phyloP scores from a whole-genome alignment of 371 early-diverging fungal genomes.

The Nosema granulosis region DNA sequence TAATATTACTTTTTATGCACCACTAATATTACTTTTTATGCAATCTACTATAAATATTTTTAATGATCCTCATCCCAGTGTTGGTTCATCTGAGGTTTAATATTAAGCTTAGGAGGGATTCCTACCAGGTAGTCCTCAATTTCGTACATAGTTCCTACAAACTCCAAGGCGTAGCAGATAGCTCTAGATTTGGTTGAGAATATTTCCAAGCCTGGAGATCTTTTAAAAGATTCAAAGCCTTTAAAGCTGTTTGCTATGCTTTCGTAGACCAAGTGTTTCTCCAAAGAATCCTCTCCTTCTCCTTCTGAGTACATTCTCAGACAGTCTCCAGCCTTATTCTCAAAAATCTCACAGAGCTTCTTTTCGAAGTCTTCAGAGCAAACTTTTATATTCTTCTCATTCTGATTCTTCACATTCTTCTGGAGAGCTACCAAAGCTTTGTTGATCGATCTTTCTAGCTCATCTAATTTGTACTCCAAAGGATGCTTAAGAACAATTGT shows the following conservation, averaged over 20 bases:
- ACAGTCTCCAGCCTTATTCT: conserved; percentile 15
- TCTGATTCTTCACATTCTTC: conserved; percentile 39
- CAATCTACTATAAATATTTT: no score
- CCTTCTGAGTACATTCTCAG: conserved; percentile 18
- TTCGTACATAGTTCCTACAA: conserved; percentile 57
- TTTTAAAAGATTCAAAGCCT: background rate
- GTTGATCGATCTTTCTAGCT: conserved; percentile 54
- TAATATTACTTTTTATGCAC: no score
- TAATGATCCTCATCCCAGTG: conserved; percentile 59
- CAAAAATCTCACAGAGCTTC: conserved; percentile 9
- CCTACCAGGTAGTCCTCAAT: conserved; percentile 66
- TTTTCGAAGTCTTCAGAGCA: conserved; percentile 35
- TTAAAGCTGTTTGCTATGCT: conserved; percentile 31
- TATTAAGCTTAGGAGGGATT: conserved; percentile 56
- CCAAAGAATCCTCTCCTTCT: conserved; percentile 19
- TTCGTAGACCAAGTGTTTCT: conserved; percentile 22
- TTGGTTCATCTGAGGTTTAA: conserved; percentile 38
- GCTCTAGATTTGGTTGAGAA: conserved; percentile 58
- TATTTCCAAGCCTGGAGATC: conserved; percentile 44
- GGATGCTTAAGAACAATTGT: conserved; percentile 63
- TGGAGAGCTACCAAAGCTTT: conserved; percentile 41
- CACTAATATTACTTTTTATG: no score
- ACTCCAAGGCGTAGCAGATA: conserved; percentile 60
- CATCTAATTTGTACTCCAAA: conserved; percentile 59
- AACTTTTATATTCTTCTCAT: conserved; percentile 20